Evolutionary conservation across 1,139 yeast genomes (phyloP).

Genomic region (Suhomyces kunorum): DNA sequence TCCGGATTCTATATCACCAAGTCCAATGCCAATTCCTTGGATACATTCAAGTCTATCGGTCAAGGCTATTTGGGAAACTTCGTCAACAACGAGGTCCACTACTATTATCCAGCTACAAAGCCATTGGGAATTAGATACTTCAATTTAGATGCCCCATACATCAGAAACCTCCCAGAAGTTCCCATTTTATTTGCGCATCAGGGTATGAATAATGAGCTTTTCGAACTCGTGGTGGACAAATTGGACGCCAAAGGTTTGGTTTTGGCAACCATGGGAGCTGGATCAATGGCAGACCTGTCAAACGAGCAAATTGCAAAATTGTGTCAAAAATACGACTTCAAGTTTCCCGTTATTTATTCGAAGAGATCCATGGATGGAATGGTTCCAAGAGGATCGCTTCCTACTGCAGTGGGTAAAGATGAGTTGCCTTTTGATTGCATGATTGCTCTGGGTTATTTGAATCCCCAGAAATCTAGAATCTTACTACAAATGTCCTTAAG

Average conservation of each 20-base stretch:
- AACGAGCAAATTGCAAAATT: slow-evolving; percentile 37
- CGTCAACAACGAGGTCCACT: slow-evolving; percentile 65
- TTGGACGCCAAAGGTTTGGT: slow-evolving; percentile 55
- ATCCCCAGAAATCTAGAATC: slow-evolving; percentile 67
- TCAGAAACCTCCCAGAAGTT: slow-evolving; percentile 43
- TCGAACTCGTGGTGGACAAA: slow-evolving; percentile 45
- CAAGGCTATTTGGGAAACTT: slow-evolving; percentile 73
- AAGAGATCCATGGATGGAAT: slow-evolving; percentile 68
- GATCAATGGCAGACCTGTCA: slow-evolving; percentile 56
- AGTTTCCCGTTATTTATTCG: slow-evolving; percentile 61
- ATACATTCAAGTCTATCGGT: slow-evolving; percentile 66
- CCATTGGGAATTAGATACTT: slow-evolving; percentile 55
- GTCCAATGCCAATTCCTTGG: slow-evolving; percentile 67
- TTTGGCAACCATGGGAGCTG: slow-evolving; percentile 73
- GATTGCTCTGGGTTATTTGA: slow-evolving; percentile 66
- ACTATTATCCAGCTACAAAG: slow-evolving; percentile 62
- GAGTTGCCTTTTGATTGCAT: slow-evolving; percentile 27
- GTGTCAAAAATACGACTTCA: slow-evolving; percentile 20
- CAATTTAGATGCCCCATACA: slow-evolving; percentile 26
- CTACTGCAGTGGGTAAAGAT: slow-evolving; percentile 26
- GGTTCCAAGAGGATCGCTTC: slow-evolving; percentile 53
- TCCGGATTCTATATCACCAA: slow-evolving; percentile 71
- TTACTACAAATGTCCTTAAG: slow-evolving; percentile 59
- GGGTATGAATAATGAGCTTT: slow-evolving; percentile 51
- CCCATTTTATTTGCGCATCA: slow-evolving; percentile 61